phyloP scores from a whole-genome alignment of 2,329 filamentous ascomycete genomes.

The Botryotinia narcissicola region DNA sequence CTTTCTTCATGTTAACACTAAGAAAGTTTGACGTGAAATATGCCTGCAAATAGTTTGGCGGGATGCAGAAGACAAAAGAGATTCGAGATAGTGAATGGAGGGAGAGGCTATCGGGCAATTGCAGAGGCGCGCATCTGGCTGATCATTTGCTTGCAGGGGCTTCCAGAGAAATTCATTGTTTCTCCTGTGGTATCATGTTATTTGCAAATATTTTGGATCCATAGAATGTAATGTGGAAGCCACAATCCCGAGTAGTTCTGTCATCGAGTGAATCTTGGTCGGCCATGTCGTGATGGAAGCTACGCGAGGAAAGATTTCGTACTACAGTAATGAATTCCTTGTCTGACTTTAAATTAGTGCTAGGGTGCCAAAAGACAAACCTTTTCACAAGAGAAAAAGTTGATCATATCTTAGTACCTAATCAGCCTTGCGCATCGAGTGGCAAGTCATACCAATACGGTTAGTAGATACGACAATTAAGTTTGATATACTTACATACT shows the following conservation, averaged over 20 bases:
- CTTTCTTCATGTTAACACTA: not conserved
- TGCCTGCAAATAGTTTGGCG: not conserved
- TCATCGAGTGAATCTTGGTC: not conserved
- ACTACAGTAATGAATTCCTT: not conserved
- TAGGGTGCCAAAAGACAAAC: not conserved
- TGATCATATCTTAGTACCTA: not conserved
- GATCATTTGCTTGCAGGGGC: not conserved
- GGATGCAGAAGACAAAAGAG: not conserved
- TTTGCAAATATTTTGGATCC: not conserved
- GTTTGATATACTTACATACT: not conserved
- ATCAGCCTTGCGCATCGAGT: not conserved
- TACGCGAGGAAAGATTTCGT: accelerated
- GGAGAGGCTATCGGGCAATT: constrained; percentile 25
- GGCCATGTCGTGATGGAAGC: not conserved
- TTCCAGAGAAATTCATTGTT: not conserved
- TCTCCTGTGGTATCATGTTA: accelerated
- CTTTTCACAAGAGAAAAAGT: not conserved
- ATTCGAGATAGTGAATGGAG: not conserved
- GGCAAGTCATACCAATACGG: not conserved
- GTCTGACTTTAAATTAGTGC: accelerated
- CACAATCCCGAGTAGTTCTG: not conserved
- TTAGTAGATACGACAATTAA: not conserved
- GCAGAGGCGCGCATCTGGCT: not conserved
- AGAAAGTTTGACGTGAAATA: not conserved
- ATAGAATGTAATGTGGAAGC: not conserved